These are phyloP conservation scores for Meira nashicola DNA, from an alignment of 1,284 basidiomycete genomes.

Conservation along the genomic window DNA sequence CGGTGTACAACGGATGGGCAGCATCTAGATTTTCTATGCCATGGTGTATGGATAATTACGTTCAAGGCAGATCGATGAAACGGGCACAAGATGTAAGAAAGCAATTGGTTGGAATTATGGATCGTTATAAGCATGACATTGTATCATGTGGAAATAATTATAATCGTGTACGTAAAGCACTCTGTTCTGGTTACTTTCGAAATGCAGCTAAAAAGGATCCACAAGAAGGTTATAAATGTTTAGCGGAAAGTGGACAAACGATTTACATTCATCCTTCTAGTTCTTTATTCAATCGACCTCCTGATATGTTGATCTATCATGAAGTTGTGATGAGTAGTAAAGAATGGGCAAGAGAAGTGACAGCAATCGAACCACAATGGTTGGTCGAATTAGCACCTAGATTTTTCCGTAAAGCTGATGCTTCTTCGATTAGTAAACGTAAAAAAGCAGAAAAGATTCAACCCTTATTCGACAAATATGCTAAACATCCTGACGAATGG, in stretches of 20 bases:
- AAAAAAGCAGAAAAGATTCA: conserved; percentile 97
- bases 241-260: conserved; percentile 81
- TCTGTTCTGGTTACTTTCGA: conserved; percentile 71
- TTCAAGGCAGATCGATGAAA: conserved; percentile 92
- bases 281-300: conserved; percentile 90
- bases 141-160: conserved; percentile 84
- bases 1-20: conserved; percentile 99
- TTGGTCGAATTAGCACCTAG: conserved; percentile 90
- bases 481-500: conserved; percentile 21
- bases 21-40: conserved; percentile 81
- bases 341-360: conserved; percentile 63
- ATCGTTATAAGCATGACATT: conserved; percentile 96
- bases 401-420: conserved; percentile 95
- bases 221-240: conserved; percentile 74
- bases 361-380: conserved; percentile 97
- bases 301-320: conserved; percentile 70
- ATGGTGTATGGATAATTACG: conserved; percentile 77
- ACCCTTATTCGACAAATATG: conserved; percentile 62
- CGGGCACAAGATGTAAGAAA: conserved; percentile 97
- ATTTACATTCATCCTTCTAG: conserved; percentile 97
- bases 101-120: conserved; percentile 97
- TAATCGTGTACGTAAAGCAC: conserved; percentile 87
- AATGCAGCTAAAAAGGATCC: conserved; percentile 66
- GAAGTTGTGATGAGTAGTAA: conserved; percentile 67
- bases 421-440: conserved; percentile 90